phyloP scores from a whole-genome alignment of 352 stramenopile genomes.

The Phytophthora brassicae region DNA sequence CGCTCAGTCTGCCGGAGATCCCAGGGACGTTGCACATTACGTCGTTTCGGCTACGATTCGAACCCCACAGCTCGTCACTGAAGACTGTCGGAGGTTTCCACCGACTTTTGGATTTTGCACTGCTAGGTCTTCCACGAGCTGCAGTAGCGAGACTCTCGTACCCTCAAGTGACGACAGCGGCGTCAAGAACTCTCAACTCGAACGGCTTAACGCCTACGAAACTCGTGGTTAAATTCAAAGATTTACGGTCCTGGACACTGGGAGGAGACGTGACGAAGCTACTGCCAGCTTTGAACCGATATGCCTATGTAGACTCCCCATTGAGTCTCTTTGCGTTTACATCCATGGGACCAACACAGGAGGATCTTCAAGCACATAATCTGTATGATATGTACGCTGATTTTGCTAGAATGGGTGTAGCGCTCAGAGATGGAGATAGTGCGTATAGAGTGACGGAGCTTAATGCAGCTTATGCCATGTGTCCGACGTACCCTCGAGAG shows the following conservation, averaged over 20 bases:
- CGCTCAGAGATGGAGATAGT: constrained; percentile 32
- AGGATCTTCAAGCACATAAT: constrained; percentile 50
- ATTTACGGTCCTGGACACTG: constrained; percentile 70
- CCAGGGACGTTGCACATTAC: constrained; percentile 65
- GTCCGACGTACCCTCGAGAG: constrained; percentile 76
- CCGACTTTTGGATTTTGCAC: constrained; percentile 56
- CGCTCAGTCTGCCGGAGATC: constrained; percentile 46
- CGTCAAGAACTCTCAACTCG: constrained; percentile 31
- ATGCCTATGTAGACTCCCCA: constrained; percentile 72
- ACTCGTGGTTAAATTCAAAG: constrained; percentile 82
- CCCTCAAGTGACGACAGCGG: constrained; percentile 42
- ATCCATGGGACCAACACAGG: constrained; percentile 17
- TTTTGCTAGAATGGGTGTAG: constrained; percentile 76
- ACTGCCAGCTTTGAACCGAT: constrained; percentile 69
- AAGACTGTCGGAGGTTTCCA: constrained; percentile 49
- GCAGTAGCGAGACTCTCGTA: constrained; percentile 73
- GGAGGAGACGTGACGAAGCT: constrained; percentile 62
- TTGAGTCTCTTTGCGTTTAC: constrained; percentile 74
- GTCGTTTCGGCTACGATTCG: constrained; percentile 72
- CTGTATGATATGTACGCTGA: constrained; percentile 71
- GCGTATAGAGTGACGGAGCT: constrained; percentile 60
- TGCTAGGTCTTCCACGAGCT: constrained; percentile 62
- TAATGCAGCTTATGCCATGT: constrained; percentile 73
- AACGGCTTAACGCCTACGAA: constrained; percentile 40
- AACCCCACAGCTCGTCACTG: constrained; percentile 53